Evolutionary conservation across 441 rosid species (phyloP).

Genomic region (Syzygium malaccense): DNA sequence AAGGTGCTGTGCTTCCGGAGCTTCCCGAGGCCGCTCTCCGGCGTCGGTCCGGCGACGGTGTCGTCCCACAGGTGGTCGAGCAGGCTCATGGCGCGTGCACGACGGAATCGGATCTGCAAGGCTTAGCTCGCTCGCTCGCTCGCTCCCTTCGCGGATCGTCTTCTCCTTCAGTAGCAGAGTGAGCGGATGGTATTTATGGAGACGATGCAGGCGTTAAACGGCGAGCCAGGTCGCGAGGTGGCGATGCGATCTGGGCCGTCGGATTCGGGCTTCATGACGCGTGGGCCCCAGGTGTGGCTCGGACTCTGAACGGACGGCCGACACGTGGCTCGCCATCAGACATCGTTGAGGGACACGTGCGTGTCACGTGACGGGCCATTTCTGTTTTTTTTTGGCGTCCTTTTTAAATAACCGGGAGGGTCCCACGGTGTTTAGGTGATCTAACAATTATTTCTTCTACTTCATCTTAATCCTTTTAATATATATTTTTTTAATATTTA

Average conservation of each 20-base stretch:
- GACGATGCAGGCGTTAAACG: background rate
- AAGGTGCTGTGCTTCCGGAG: slow-evolving; percentile 3
- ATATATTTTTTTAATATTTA: too few species aligned
- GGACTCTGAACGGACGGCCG: background rate
- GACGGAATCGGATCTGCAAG: background rate
- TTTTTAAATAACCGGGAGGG: background rate
- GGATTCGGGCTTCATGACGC: background rate
- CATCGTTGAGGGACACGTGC: background rate
- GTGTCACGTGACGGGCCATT: background rate
- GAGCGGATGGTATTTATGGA: background rate
- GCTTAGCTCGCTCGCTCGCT: background rate
- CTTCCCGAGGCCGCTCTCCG: slow-evolving; percentile 15
- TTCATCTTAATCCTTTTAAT: background rate
- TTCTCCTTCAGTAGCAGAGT: background rate
- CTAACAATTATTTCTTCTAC: background rate
- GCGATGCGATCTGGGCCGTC: background rate
- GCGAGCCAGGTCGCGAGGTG: background rate
- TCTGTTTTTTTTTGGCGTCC: too few species aligned
- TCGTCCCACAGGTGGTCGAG: slow-evolving; percentile 14
- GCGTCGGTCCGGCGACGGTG: slow-evolving; percentile 12
- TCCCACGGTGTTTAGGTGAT: background rate
- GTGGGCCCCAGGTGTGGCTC: background rate
- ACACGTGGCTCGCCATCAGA: background rate
- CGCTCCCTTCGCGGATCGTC: background rate
- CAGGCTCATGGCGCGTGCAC: slow-evolving; percentile 1